Base-by-base conservation (phyloP, 2,329 filamentous ascomycete genomes). In the Diaporthe caulivora region DNA sequence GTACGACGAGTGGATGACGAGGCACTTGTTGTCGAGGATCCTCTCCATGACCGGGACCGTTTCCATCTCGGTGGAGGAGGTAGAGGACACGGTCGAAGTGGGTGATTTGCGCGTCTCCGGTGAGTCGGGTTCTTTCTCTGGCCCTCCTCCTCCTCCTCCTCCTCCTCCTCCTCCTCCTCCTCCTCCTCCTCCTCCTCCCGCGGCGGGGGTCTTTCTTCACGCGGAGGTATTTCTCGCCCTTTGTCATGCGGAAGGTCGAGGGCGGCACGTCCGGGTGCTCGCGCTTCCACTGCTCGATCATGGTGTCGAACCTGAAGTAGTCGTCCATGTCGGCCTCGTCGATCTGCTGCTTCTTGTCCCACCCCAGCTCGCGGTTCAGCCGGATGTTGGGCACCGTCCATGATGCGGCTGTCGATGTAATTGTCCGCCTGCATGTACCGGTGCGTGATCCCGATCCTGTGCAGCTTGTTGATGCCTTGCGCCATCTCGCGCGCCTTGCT, bases 321-420 rank as follows among this genome's bases (percentile, higher is more conserved):
- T 64, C 60, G 24, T 34, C 13, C 10, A 29, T 64, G 26, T 64
- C 60, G 21, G 7, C 26, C 26, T 34, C 17, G 18, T 49, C 26
- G 18, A 64, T 64, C 17, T 1, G 8, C 1, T 17, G 3, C 18
- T 31, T 13, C 10, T 5, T 0, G 18, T 64, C 60, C 42, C 42
- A 64, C 24, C 3, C 2, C 18, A 64, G 60, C 18, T 47, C 8
- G 18, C 42, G 60, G 60, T 64, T 42, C 18, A 64, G 60, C 3
- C 42, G 40, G 18, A 64, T 13, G 26, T 64, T 64, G 26, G 42
- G 60, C 42, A 64, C 60, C 9, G 60, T 64, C 60, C 60, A 64
- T 64, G 60, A 64, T n/a, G 10, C 26, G 60, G 42, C 42, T 49
- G 42, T 31, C 60, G 26, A 34, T 11, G 13, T 34, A 64, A 21